These are phyloP conservation scores for Rhodomyrtus psidioides DNA, from an alignment of 441 rosid species.

Conservation along the genomic window DNA sequence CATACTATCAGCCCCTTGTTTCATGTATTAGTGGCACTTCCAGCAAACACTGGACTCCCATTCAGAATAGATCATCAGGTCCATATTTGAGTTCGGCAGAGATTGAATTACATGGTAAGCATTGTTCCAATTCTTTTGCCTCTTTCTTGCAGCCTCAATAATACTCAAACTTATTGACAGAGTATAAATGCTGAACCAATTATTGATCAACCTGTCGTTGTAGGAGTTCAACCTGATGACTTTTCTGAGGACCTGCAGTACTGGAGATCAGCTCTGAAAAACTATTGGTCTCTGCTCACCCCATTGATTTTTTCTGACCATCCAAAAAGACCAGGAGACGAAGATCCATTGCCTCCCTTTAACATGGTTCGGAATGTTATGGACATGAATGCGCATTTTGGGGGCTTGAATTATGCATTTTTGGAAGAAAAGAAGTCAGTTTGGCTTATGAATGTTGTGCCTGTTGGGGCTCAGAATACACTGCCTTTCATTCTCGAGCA, in stretches of 20 bases:
- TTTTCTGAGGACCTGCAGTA: conserved; percentile 58
- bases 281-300: conserved; percentile 89
- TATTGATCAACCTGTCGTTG: conserved; percentile 17
- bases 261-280: conserved; percentile 68
- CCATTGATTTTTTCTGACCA: conserved; percentile 97
- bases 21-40: conserved; percentile 74
- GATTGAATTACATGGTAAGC: conserved; percentile 86
- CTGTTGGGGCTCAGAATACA: conserved; percentile 61
- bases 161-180: not conserved
- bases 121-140: conserved; percentile 17
- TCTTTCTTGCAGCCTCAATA: not conserved
- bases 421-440: conserved; percentile 61
- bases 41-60: conserved; percentile 81
- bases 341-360: conserved; percentile 93
- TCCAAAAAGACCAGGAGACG: conserved; percentile 99
- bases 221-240: conserved; percentile 75
- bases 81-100: conserved; percentile 42
- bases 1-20: conserved; percentile 79
- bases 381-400: conserved; percentile 97
- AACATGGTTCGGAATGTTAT: conserved; percentile 96
- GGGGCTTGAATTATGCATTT: conserved; percentile 74
- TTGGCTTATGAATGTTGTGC: conserved; percentile 97
- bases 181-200: conserved; percentile 5
- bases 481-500: conserved; percentile 85
- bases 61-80: conserved; percentile 68